Percentiles rank a stretch among this genome's conserved stretches.
Evolutionary conservation across 441 rosid species (phyloP).

Genomic region (Pelargonium myrrhifolium): DNA sequence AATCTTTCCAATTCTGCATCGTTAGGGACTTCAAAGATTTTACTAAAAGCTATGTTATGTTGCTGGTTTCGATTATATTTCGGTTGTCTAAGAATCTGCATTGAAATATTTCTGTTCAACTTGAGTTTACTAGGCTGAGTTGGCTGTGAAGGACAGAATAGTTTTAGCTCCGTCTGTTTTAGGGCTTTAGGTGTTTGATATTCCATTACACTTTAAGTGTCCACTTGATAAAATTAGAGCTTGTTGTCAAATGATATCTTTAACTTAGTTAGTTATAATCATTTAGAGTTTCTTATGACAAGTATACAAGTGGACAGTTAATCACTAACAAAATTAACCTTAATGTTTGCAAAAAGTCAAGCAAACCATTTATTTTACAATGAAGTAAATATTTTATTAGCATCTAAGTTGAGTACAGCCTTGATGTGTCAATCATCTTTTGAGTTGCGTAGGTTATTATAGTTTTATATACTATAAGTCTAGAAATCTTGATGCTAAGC

Average conservation of each 20-base stretch:
- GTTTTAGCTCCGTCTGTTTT: no score
- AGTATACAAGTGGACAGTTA: no score
- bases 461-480: constrained; percentile 5
- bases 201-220: no score
- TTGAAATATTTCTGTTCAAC: neutral
- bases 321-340: neutral
- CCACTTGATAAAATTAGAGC: neutral
- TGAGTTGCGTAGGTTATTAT: neutral
- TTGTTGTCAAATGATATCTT: neutral
- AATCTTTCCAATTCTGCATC: constrained; percentile 3
- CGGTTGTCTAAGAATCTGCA: neutral
- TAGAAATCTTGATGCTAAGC: constrained; percentile 20
- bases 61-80: neutral
- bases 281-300: no score
- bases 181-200: no score
- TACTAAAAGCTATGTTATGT: constrained; percentile 5
- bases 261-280: neutral
- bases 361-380: neutral
- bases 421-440: neutral
- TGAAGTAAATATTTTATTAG: neutral
- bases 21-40: neutral
- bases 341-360: neutral
- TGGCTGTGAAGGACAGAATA: neutral
- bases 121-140: constrained; percentile 2
- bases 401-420: neutral